phyloP scores from a whole-genome alignment of 2,329 filamentous ascomycete species.

The Colletotrichum kahawae region DNA sequence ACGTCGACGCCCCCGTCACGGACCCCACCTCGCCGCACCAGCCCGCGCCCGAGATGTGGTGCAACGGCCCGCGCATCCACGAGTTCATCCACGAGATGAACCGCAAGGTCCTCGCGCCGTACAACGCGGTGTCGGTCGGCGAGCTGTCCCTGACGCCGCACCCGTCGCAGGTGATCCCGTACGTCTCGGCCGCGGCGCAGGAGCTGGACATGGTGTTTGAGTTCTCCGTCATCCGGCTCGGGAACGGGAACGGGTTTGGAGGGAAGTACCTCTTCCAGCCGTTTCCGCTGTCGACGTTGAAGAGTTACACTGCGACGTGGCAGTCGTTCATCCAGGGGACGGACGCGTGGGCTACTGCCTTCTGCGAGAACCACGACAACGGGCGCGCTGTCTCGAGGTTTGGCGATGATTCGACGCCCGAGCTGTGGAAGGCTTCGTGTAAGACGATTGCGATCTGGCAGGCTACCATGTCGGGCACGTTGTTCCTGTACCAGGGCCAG shows the following conservation, averaged over 20 bases:
- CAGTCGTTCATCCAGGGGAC: conserved; percentile 54
- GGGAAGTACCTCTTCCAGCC: conserved; percentile 55
- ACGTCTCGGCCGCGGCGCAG: conserved; percentile 56
- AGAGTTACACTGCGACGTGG: conserved; percentile 48
- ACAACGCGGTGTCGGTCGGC: conserved; percentile 66
- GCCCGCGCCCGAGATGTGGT: conserved; percentile 56
- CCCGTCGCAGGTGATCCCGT: conserved; percentile 55
- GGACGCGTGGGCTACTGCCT: conserved; percentile 64
- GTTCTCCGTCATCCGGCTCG: conserved; percentile 62
- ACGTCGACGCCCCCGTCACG: conserved; percentile 56
- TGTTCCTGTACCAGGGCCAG: conserved; percentile 66
- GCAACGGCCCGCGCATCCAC: conserved; percentile 66
- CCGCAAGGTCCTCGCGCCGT: conserved; percentile 53
- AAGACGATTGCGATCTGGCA: conserved; percentile 60
- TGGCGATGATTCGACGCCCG: conserved; percentile 47
- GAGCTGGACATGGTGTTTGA: conserved; percentile 68
- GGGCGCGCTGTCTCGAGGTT: conserved; percentile 62
- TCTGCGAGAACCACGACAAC: conserved; percentile 70
- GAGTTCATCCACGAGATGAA: conserved; percentile 67
- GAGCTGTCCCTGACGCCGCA: conserved; percentile 64
- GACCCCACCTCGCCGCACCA: conserved; percentile 42
- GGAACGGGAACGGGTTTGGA: conserved; percentile 49
- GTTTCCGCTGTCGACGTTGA: conserved; percentile 49
- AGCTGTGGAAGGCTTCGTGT: conserved; percentile 47
- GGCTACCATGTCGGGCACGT: conserved; percentile 53